phyloP scores from a whole-genome alignment of 345 rosid genomes.

The Hevea brasiliensis region DNA sequence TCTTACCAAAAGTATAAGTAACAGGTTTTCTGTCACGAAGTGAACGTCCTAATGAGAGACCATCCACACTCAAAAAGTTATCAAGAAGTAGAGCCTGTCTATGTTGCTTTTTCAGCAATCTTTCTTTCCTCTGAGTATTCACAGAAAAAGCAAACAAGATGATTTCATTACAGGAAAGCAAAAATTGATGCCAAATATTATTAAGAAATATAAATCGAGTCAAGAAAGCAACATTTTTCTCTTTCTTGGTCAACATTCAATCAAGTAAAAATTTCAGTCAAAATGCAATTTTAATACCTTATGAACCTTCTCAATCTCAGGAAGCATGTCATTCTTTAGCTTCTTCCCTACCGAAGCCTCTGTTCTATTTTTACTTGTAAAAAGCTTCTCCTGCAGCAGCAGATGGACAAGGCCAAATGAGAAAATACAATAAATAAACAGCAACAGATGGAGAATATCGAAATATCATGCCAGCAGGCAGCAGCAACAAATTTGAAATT shows the following conservation, averaged over 20 bases:
- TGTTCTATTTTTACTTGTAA: conserved; percentile 77
- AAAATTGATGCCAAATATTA: conserved; percentile 1
- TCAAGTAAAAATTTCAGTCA: not conserved
- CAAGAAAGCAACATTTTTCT: not conserved
- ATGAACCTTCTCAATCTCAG: conserved; percentile 92
- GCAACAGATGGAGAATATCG: not conserved
- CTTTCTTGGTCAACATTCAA: not conserved
- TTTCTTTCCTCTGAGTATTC: conserved; percentile 71
- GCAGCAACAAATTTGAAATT: not conserved
- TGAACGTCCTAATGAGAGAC: conserved; percentile 78
- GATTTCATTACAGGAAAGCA: conserved; percentile 11
- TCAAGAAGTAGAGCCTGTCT: conserved; percentile 88
- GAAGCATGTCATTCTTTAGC: conserved; percentile 86
- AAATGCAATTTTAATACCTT: conserved; percentile 55
- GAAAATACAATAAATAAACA: not conserved
- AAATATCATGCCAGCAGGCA: not conserved
- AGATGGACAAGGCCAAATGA: conserved; percentile 15
- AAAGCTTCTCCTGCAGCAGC: conserved; percentile 80
- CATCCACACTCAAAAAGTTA: conserved; percentile 64
- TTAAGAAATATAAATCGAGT: not conserved
- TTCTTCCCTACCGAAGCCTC: conserved; percentile 90
- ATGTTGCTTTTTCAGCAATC: conserved; percentile 83
- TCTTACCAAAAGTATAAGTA: conserved; percentile 89
- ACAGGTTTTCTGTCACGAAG: conserved; percentile 95
- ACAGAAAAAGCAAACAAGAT: conserved; percentile 10